Conservation (phyloP, 2,329 filamentous ascomycete species). For the Alternaria triticimaculans region DNA sequence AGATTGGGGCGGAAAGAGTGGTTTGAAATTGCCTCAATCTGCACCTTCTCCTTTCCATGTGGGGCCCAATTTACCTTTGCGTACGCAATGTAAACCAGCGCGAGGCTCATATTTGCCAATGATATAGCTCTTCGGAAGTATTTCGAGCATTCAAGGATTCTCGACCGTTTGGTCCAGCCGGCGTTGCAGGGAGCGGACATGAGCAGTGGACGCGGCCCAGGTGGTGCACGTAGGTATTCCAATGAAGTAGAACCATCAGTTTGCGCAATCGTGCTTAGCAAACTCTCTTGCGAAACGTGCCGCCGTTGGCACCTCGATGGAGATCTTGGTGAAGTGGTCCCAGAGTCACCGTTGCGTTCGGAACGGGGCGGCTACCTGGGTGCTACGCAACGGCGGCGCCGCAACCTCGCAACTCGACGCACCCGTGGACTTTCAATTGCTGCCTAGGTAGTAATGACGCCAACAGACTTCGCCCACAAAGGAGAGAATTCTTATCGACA, state of each 20-base stretch:
- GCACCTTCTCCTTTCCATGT: background rate
- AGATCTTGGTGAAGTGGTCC: background rate
- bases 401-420: background rate
- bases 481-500: background rate
- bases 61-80: background rate
- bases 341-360: background rate
- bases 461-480: background rate
- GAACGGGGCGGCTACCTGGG: background rate
- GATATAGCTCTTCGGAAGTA: background rate
- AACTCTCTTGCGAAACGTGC: conserved; percentile 1
- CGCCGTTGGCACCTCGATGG: background rate
- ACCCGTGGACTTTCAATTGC: background rate
- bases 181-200: conserved; percentile 10
- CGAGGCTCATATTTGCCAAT: background rate
- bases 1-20: background rate
- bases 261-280: background rate
- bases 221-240: background rate
- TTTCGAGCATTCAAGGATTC: background rate
- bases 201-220: background rate
- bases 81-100: background rate
- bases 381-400: conserved; percentile 1
- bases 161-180: background rate
- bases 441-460: background rate
- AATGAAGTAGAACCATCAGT: background rate
- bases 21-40: background rate